These are phyloP conservation scores for Yarrowia sp. DNA, from an alignment of 805 yeast species.

Conservation along the genomic window DNA sequence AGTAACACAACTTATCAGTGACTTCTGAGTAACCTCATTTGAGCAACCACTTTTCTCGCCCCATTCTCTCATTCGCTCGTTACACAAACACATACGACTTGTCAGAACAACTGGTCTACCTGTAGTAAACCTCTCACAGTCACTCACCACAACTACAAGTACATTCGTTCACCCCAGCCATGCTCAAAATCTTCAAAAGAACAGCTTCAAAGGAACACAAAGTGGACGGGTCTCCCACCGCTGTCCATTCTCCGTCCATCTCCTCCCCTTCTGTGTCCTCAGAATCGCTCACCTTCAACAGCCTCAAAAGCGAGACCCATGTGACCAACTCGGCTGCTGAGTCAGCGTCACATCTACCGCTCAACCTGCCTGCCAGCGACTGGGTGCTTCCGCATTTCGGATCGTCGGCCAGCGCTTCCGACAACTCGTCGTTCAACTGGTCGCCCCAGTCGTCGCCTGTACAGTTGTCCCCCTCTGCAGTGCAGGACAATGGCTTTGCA, in stretches of 20 bases:
- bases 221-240: neutral
- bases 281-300: conserved; percentile 3
- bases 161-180: too few relatives aligned
- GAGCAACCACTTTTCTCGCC: too few relatives aligned
- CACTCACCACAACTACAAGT: too few relatives aligned
- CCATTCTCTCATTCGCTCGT: too few relatives aligned
- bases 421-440: conserved; percentile 17
- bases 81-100: too few relatives aligned
- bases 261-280: neutral
- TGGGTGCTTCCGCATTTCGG: conserved; percentile 15
- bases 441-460: conserved; percentile 17
- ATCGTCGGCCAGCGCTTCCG: conserved; percentile 10
- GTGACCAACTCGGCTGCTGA: neutral
- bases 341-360: neutral
- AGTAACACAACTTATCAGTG: too few relatives aligned
- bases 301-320: conserved; percentile 7
- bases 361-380: conserved; percentile 4
- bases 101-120: too few relatives aligned
- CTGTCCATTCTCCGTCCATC: neutral
- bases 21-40: too few relatives aligned
- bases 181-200: conserved; percentile 17
- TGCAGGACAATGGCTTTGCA: conserved; percentile 21
- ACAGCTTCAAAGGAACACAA: neutral
- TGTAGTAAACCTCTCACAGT: too few relatives aligned
- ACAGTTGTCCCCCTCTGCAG: conserved; percentile 1